phyloP scores from a whole-genome alignment of 2,329 filamentous ascomycete species.

The Cyanodermella asteris region DNA sequence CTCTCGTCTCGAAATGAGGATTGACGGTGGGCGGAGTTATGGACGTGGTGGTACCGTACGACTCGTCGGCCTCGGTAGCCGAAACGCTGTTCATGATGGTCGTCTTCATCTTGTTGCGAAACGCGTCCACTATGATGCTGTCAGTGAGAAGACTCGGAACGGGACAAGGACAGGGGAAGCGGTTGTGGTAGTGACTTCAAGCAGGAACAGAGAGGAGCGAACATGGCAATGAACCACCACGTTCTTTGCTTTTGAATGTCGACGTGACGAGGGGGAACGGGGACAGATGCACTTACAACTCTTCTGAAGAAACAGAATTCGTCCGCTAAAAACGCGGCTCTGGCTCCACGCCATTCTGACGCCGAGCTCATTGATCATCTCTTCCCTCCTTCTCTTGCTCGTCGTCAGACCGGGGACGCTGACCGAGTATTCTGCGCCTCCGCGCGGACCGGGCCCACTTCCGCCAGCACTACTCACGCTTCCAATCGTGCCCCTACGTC shows the following conservation, averaged over 20 bases:
- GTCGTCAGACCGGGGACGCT: constrained; percentile 53
- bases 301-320: constrained; percentile 73
- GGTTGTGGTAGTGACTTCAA: constrained; percentile 5
- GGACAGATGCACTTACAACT: constrained; percentile 44
- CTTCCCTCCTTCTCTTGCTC: constrained; percentile 52
- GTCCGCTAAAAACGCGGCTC: constrained; percentile 70
- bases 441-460: constrained; percentile 49
- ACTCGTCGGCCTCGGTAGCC: too few species aligned
- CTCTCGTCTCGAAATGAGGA: constrained; percentile 72
- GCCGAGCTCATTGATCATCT: constrained; percentile 78
- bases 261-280: constrained; percentile 1
- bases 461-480: constrained; percentile 47
- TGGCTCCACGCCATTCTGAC: constrained; percentile 96
- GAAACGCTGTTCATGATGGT: constrained; percentile 57
- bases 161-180: constrained; percentile 3
- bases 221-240: constrained; percentile 4
- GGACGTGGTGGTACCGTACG: constrained; percentile 55
- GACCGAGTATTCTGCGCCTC: constrained; percentile 49
- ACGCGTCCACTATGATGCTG: constrained; percentile 82
- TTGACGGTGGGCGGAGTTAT: constrained; percentile 53
- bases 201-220: constrained; percentile 4
- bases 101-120: constrained; percentile 73
- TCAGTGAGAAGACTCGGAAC: too few species aligned
- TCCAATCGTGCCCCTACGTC: too few species aligned
- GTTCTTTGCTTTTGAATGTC: too few species aligned